phyloP scores from a whole-genome alignment of 257 asterid genomes.

The Nicotiana noctiflora region DNA sequence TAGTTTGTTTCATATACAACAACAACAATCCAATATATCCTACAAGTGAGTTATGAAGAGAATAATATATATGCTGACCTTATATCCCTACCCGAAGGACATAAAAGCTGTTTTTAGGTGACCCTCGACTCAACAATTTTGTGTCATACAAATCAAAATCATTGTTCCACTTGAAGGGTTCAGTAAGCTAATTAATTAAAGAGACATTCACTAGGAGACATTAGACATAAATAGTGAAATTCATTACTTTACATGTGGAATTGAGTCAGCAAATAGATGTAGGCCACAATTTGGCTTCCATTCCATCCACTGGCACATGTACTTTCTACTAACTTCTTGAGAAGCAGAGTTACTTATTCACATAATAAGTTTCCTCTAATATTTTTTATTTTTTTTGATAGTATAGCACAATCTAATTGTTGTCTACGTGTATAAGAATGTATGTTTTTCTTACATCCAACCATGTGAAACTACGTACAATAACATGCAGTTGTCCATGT shows the following conservation, averaged over 20 bases:
- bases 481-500: neutral
- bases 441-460: neutral
- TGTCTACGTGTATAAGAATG: neutral
- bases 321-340: neutral
- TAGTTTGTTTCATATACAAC: neutral
- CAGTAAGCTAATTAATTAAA: neutral
- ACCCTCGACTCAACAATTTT: no score
- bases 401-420: no score
- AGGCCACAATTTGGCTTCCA: constrained; percentile 19
- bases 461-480: neutral
- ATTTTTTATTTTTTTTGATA: no score
- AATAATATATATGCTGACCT: no score
- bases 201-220: neutral
- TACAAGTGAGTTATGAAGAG: no score
- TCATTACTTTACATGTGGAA: constrained; percentile 11
- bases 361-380: no score
- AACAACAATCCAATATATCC: no score
- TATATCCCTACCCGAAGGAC: no score
- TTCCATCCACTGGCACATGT: constrained; percentile 12
- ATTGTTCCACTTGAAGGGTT: neutral
- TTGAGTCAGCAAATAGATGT: constrained; percentile 35
- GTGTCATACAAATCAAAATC: constrained; percentile 1
- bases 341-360: no score
- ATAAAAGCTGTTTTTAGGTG: no score
- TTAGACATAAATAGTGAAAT: neutral